Evolutionary conservation across 192 early-diverging fungal species (phyloP).

Genomic region (Podochytrium sp.): DNA sequence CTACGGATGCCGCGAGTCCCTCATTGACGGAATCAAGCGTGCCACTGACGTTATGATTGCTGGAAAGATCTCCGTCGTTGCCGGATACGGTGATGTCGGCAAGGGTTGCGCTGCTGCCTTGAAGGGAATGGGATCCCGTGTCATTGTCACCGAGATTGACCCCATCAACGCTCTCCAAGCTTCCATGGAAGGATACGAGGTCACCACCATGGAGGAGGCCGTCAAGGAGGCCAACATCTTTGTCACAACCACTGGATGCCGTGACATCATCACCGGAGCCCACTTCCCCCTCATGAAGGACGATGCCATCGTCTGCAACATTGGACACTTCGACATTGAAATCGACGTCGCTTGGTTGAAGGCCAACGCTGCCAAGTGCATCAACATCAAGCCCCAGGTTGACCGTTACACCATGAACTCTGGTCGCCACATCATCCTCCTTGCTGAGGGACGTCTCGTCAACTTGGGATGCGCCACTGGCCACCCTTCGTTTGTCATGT

Average conservation of each 20-base stretch:
- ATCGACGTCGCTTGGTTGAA: slow-evolving; percentile 99
- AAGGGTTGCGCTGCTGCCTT: slow-evolving; percentile 98
- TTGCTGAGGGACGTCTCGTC: slow-evolving; percentile 98
- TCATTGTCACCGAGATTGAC: slow-evolving; percentile 97
- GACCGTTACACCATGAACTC: slow-evolving; percentile 92
- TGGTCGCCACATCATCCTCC: slow-evolving; percentile 94
- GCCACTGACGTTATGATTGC: slow-evolving; percentile 99
- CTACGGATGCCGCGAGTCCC: slow-evolving; percentile 99
- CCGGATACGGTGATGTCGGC: slow-evolving; percentile 99
- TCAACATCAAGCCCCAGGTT: slow-evolving; percentile 99
- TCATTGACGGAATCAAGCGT: slow-evolving; percentile 99
- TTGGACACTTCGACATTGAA: slow-evolving; percentile 99
- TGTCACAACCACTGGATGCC: slow-evolving; percentile 98
- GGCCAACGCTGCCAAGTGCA: slow-evolving; percentile 82
- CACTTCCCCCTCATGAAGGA: slow-evolving; percentile 97
- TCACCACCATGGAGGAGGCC: slow-evolving; percentile 98
- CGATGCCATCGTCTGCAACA: slow-evolving; percentile 99
- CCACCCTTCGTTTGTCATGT: slow-evolving; percentile 99
- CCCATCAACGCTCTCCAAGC: slow-evolving; percentile 99
- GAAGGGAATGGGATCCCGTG: slow-evolving; percentile 97
- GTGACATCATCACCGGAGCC: slow-evolving; percentile 94
- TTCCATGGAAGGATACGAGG: slow-evolving; percentile 98
- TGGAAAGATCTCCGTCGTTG: slow-evolving; percentile 97
- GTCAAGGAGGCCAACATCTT: slow-evolving; percentile 93
- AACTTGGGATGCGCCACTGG: slow-evolving; percentile 99